Percentiles rank a stretch among this genome's conserved stretches.
Conservation (phyloP, 2,329 filamentous ascomycete species). For the Chrysoporthe puriensis region DNA sequence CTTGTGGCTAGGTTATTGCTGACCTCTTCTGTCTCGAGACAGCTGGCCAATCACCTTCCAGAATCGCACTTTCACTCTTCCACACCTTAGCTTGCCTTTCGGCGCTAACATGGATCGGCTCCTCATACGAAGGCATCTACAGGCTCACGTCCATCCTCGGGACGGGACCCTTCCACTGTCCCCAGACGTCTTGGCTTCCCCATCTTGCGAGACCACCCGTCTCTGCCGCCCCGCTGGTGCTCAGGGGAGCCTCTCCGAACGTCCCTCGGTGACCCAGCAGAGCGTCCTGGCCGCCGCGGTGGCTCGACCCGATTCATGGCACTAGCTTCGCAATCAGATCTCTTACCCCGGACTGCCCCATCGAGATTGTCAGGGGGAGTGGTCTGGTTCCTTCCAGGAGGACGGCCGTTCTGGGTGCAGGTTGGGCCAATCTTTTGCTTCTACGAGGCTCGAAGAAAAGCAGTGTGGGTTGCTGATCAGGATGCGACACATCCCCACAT, state of each 20-base stretch:
- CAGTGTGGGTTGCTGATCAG: slow-evolving; percentile 14
- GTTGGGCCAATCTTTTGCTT: slow-evolving; percentile 14
- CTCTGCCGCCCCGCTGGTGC: slow-evolving; percentile 17
- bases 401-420: slow-evolving; percentile 17
- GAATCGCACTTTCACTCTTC: slow-evolving; percentile 29
- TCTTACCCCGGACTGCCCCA: slow-evolving; percentile 26
- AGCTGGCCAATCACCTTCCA: slow-evolving; percentile 33
- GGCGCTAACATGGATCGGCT: slow-evolving; percentile 33
- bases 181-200: slow-evolving; percentile 29
- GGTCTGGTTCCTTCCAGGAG: slow-evolving; percentile 20
- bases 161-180: slow-evolving; percentile 23
- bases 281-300: slow-evolving; percentile 17
- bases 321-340: slow-evolving; percentile 22
- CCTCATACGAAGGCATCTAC: slow-evolving; percentile 34
- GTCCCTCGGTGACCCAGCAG: slow-evolving; percentile 22
- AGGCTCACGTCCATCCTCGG: slow-evolving; percentile 38
- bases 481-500: slow-evolving; percentile 17
- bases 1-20: slow-evolving; percentile 23
- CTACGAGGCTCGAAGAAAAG: background rate
- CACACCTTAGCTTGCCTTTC: slow-evolving; percentile 33
- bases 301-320: slow-evolving; percentile 9
- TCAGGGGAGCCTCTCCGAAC: slow-evolving; percentile 14
- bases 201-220: slow-evolving; percentile 19
- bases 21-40: slow-evolving; percentile 25
- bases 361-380: slow-evolving; percentile 29